Percentiles rank a stretch among this genome's conserved stretches.
These are phyloP conservation scores for Dissophora globulifera DNA, from an alignment of 192 early-diverging fungal species.

Conservation along the genomic window DNA sequence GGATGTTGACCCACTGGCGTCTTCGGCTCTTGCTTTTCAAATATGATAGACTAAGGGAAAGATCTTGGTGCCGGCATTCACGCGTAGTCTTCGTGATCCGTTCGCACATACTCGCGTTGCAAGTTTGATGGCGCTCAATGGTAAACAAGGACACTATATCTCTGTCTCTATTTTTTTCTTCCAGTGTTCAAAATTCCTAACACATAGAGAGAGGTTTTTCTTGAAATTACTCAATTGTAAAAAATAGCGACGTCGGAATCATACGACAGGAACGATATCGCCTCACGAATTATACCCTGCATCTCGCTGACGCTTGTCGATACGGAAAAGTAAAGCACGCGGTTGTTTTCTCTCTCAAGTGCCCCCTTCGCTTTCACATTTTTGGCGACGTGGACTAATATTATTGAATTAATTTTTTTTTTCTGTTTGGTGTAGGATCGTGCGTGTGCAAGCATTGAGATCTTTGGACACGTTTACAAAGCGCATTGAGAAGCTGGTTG, in stretches of 20 bases:
- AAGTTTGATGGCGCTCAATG: slow-evolving; percentile 79
- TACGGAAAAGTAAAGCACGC: slow-evolving; percentile 75
- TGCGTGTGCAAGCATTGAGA: slow-evolving; percentile 87
- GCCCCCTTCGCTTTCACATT: no score
- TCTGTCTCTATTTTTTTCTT: neutral
- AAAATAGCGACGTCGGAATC: slow-evolving; percentile 77
- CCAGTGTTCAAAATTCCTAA: no score
- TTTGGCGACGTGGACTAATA: no score
- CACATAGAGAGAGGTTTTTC: no score
- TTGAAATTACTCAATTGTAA: no score
- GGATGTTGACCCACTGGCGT: no score
- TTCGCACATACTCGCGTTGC: slow-evolving; percentile 91
- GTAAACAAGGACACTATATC: slow-evolving; percentile 16
- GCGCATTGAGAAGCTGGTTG: slow-evolving; percentile 72
- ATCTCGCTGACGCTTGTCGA: slow-evolving; percentile 76
- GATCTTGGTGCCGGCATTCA: slow-evolving; percentile 85
- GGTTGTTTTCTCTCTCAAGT: no score
- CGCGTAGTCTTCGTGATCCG: slow-evolving; percentile 84
- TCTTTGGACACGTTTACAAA: slow-evolving; percentile 75
- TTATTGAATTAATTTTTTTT: no score
- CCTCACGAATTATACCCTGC: slow-evolving; percentile 79
- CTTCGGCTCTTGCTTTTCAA: no score
- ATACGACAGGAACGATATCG: slow-evolving; percentile 76
- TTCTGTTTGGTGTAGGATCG: slow-evolving; percentile 57
- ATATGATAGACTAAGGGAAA: slow-evolving; percentile 82